Percentiles rank a stretch among this genome's conserved stretches.
These are phyloP conservation scores for Neurospora discreta DNA, from an alignment of 495 filamentous ascomycete genomes.

Conservation along the genomic window DNA sequence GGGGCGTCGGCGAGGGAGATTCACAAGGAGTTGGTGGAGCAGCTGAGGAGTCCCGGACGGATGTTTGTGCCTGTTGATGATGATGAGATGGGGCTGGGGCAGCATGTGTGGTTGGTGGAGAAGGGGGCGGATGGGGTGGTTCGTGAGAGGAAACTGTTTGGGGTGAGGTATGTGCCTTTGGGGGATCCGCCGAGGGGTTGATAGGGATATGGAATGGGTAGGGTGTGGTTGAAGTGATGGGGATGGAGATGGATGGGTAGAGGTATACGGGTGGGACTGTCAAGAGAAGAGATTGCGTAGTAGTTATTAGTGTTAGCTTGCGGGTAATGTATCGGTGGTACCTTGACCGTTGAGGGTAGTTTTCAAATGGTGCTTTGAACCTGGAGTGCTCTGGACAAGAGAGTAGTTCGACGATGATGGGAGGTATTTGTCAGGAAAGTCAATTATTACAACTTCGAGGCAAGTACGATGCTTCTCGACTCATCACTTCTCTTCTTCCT, in stretches of 20 bases:
- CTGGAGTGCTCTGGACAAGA: background rate
- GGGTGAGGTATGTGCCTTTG: slow-evolving; percentile 87
- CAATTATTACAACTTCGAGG: background rate
- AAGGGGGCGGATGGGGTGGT: slow-evolving; percentile 73
- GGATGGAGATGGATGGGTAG: background rate
- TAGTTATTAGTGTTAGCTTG: background rate
- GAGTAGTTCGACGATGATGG: background rate
- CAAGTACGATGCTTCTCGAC: background rate
- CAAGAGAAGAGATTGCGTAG: background rate
- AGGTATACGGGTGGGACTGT: background rate
- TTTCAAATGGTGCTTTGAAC: background rate
- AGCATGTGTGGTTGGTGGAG: slow-evolving; percentile 86
- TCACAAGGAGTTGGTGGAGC: slow-evolving; percentile 62
- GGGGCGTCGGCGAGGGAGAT: slow-evolving; percentile 73
- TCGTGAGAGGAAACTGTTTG: slow-evolving; percentile 61
- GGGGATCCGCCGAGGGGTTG: slow-evolving; percentile 54
- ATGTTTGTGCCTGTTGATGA: slow-evolving; percentile 86
- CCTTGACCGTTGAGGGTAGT: background rate
- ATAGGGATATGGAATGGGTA: too few species aligned
- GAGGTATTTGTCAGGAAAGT: background rate
- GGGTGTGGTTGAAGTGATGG: background rate
- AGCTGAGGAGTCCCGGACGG: slow-evolving; percentile 65
- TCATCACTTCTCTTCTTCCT: too few species aligned
- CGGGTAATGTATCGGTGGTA: background rate
- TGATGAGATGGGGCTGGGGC: slow-evolving; percentile 29